Evolutionary conservation across 371 early-diverging fungal species (phyloP).

Genomic region (Encephalitozoon cuniculi): DNA sequence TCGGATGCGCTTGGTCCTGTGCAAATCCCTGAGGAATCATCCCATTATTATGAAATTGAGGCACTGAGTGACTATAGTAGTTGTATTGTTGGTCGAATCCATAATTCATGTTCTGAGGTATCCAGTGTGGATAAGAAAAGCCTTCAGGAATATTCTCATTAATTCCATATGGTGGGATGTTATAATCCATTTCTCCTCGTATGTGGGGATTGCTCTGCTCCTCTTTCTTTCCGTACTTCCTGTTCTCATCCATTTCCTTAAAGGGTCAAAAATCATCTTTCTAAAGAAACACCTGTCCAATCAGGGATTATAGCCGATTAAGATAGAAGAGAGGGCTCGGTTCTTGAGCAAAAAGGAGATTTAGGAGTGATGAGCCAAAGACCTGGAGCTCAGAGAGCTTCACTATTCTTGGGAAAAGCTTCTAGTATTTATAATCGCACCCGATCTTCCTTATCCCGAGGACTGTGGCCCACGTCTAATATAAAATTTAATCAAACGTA

Average conservation of each 20-base stretch:
- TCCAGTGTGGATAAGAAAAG: neutral
- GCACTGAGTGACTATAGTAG: neutral
- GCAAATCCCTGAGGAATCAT: neutral
- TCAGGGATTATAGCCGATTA: neutral
- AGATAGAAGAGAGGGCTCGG: neutral
- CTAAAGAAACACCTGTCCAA: neutral
- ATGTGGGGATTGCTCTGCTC: neutral
- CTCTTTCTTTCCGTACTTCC: slow-evolving; percentile 7
- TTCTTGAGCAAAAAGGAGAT: neutral
- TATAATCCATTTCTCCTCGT: neutral
- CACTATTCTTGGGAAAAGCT: too few relatives aligned
- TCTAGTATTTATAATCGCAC: too few relatives aligned
- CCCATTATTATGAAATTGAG: neutral
- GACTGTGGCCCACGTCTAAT: too few relatives aligned
- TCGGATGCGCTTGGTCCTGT: neutral
- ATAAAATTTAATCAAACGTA: too few relatives aligned
- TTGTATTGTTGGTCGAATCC: slow-evolving; percentile 6
- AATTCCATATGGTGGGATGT: neutral
- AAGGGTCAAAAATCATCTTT: slow-evolving; percentile 14
- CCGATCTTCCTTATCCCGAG: too few relatives aligned
- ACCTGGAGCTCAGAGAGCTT: too few relatives aligned
- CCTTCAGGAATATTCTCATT: slow-evolving; percentile 9
- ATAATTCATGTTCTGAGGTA: slow-evolving; percentile 4
- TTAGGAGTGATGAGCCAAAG: too few relatives aligned
- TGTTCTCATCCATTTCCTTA: slow-evolving; percentile 11